Conservation (phyloP, 495 filamentous ascomycete species). For the Penicillium desertorum region DNA sequence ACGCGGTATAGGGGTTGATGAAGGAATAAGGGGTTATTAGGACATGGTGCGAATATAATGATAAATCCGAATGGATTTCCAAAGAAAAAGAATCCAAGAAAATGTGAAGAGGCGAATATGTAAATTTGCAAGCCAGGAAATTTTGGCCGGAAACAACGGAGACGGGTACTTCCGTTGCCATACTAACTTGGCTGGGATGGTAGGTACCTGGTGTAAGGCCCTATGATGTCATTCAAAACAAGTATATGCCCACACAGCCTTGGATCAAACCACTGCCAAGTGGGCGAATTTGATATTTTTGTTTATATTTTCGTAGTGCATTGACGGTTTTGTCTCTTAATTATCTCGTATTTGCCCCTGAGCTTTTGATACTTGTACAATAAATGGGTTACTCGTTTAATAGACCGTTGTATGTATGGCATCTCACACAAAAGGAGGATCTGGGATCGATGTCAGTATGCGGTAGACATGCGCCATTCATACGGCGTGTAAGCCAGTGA, state of each 20-base stretch:
- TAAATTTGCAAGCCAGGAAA: background rate
- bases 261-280: background rate
- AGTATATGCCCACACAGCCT: background rate
- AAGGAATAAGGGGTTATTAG: conserved; percentile 1
- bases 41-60: conserved; percentile 16
- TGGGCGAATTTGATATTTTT: background rate
- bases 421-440: background rate
- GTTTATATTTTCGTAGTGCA: background rate
- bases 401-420: background rate
- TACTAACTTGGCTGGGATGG: conserved; percentile 13
- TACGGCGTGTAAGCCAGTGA: background rate
- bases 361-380: background rate
- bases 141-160: conserved; percentile 30
- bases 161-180: conserved; percentile 22
- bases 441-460: conserved; percentile 3
- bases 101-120: conserved; percentile 3
- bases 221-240: conserved; percentile 28
- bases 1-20: background rate
- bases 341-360: background rate
- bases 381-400: background rate
- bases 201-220: conserved; percentile 29
- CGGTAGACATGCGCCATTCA: conserved; percentile 1
- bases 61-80: conserved; percentile 2
- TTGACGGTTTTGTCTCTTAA: background rate
- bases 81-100: conserved; percentile 1